Conservation (phyloP, 257 asterid species). For the Fraxinus quadrangulata region DNA sequence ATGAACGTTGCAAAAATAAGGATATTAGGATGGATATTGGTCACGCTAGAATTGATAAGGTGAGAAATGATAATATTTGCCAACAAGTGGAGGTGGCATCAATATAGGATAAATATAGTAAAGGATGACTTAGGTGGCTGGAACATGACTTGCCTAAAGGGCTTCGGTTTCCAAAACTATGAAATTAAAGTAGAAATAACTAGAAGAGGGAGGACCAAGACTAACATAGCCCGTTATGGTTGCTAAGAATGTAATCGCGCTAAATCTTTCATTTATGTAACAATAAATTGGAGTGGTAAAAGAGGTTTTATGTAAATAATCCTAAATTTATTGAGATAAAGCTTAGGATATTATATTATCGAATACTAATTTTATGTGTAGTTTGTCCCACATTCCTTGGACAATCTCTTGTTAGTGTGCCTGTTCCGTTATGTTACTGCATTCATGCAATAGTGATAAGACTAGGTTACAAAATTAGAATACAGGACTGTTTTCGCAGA, state of each 20-base stretch:
- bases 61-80: background rate
- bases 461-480: conserved; percentile 20
- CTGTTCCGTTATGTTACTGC: background rate
- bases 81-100: background rate
- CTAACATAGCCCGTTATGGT: background rate
- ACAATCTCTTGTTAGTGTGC: background rate
- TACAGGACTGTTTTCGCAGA: conserved; percentile 85
- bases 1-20: background rate
- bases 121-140: background rate
- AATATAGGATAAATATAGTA: background rate
- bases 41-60: background rate
- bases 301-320: no score
- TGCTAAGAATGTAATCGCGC: background rate
- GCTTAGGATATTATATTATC: background rate
- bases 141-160: background rate
- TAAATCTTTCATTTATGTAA: background rate
- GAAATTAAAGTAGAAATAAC: background rate
- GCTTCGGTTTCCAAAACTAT: background rate
- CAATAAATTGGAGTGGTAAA: background rate
- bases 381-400: background rate
- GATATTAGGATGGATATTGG: background rate
- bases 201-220: background rate
- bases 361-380: background rate
- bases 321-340: background rate
- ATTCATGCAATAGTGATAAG: background rate